Conservation (phyloP, 192 early-diverging fungal species). For the Entophlyctis helioformis region DNA sequence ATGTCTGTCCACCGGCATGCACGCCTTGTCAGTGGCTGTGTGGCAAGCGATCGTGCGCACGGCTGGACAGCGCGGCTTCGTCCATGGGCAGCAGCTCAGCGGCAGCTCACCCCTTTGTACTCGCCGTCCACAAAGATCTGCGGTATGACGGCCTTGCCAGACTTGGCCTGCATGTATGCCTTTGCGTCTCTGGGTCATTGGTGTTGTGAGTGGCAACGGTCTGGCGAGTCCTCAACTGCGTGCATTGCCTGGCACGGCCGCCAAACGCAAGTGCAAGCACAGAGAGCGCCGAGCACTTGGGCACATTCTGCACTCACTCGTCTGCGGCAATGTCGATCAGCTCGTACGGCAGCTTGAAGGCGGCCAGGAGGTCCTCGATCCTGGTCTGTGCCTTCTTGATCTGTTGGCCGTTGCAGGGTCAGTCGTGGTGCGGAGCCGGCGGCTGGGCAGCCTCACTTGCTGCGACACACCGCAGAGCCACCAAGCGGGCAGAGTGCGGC, state of each 20-base stretch:
- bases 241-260: neutral
- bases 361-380: slow-evolving; percentile 22
- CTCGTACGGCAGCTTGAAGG: slow-evolving; percentile 16
- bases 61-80: no score
- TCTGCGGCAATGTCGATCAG: slow-evolving; percentile 28
- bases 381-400: slow-evolving; percentile 21
- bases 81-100: no score
- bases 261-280: neutral
- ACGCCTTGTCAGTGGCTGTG: no score
- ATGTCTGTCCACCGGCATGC: no score
- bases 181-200: slow-evolving; percentile 18
- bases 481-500: no score
- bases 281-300: neutral
- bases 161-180: slow-evolving; percentile 24
- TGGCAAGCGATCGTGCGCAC: no score
- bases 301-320: slow-evolving; percentile 11
- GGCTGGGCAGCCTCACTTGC: no score
- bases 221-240: neutral
- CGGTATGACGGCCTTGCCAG: slow-evolving; percentile 26
- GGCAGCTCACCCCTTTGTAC: slow-evolving; percentile 31
- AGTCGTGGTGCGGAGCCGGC: no score
- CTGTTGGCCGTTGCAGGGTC: no score
- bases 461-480: no score
- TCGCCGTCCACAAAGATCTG: slow-evolving; percentile 37
- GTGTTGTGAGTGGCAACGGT: neutral